phyloP scores from a whole-genome alignment of 139 green algal species.

The Marvania coccoides region DNA sequence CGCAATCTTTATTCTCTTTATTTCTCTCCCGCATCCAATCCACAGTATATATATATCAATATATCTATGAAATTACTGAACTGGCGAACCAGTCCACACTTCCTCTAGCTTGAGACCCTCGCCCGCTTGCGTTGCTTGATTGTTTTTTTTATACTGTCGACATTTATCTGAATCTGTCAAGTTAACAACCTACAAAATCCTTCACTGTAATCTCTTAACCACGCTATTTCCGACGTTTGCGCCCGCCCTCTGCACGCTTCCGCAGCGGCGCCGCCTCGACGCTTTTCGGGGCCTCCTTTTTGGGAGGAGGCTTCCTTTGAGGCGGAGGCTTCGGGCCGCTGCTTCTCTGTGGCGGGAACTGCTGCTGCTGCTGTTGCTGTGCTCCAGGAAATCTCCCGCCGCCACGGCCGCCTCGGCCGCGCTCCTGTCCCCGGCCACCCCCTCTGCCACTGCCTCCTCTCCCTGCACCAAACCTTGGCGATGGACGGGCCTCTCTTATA shows the following conservation, averaged over 20 bases:
- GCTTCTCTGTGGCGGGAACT: background rate
- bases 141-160: too few relatives aligned
- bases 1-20: background rate
- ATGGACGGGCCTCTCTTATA: background rate
- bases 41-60: background rate
- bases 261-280: conserved; percentile 24
- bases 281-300: background rate
- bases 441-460: background rate
- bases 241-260: conserved; percentile 39
- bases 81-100: background rate
- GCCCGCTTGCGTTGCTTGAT: too few relatives aligned
- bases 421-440: background rate
- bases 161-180: too few relatives aligned
- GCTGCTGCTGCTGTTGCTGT: background rate
- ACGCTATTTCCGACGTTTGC: conserved; percentile 40
- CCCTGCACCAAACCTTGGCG: background rate
- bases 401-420: background rate
- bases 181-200: too few relatives aligned
- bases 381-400: background rate
- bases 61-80: background rate
- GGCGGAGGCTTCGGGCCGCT: too few relatives aligned
- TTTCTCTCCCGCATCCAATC: too few relatives aligned
- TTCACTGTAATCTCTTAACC: too few relatives aligned
- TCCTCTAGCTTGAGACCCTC: background rate
- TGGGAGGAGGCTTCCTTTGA: background rate